Base-by-base conservation (phyloP, 805 yeast species). In the Saccharomycopsis fodiens region DNA sequence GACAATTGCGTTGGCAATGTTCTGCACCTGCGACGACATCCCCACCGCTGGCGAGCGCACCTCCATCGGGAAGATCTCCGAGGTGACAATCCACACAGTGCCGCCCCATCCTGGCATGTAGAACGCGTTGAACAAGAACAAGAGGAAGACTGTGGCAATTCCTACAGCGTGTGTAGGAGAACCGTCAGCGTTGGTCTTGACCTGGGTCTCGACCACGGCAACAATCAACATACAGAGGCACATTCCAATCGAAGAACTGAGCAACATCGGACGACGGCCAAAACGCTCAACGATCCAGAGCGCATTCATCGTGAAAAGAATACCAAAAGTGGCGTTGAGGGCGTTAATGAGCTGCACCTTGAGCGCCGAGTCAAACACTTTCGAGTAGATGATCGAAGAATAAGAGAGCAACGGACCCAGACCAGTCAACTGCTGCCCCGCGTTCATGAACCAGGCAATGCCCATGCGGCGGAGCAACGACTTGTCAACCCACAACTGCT, bases 91-190 rank as follows among this genome's bases (percentile, higher is more conserved):
- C 66, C 73, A 81, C 25, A 77, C 76, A 51, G 79, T 77, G 48
- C 86, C 86, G 34, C 85, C 87, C 79, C 84, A 77, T 12, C 86
- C 78, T 17, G 78, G 71, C 3, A 87, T 87, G 58, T 81, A 82
- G 61, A 69, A 78, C 63, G 76, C 66, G 45, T 82, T 76, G 64
- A 70, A 82, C 42, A 79, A 58, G 64, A 84, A 79, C 5, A 85
- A 70, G 42, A 80, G 67, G 55, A 72, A 71, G 55, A 82, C 78
- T 82, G 82, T 76, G 7, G 71, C 74, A 48, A 67, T 57, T 57
- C 85, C 85, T 39, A 79, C 74, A 47, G 79, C 68, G 52, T 68
- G 69, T 34, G 72, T 63, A 29, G 73, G 42, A 21, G 29, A 45
- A 30, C 70, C 70, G 47, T 67, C 63, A 13, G 59, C 56, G 53